Conservation (phyloP, 1,139 yeast species). For the Suhomyces bokatorum region DNA sequence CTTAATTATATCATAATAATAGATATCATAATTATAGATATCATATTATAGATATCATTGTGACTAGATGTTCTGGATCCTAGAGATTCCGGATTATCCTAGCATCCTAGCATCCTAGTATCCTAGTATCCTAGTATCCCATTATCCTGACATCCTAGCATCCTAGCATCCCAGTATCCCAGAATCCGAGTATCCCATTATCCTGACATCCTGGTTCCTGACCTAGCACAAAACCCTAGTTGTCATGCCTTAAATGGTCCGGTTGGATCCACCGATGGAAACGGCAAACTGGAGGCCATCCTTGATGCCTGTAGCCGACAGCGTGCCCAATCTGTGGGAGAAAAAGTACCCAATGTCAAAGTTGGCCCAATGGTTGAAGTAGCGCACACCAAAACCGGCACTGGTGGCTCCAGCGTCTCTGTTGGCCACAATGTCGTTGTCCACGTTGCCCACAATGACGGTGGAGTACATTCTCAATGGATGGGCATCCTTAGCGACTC, state of each 20-base stretch:
- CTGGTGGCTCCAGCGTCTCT: slow-evolving; percentile 29
- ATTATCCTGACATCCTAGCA: too few species aligned
- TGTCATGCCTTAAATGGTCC: slow-evolving; percentile 7
- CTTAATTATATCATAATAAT: too few species aligned
- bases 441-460: slow-evolving; percentile 35
- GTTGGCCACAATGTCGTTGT: slow-evolving; percentile 29
- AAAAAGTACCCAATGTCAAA: slow-evolving; percentile 50
- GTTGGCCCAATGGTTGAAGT: slow-evolving; percentile 46
- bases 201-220: too few species aligned
- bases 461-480: slow-evolving; percentile 48
- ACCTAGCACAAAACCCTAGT: too few species aligned
- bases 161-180: too few species aligned
- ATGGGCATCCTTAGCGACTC: slow-evolving; percentile 26
- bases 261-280: slow-evolving; percentile 45
- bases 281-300: slow-evolving; percentile 52
- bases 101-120: too few species aligned
- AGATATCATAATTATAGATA: too few species aligned
- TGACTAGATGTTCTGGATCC: too few species aligned
- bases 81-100: too few species aligned
- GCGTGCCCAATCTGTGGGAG: slow-evolving; percentile 30
- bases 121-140: too few species aligned
- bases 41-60: too few species aligned
- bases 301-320: slow-evolving; percentile 31
- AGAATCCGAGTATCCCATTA: too few species aligned
- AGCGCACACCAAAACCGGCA: slow-evolving; percentile 46